Percentiles rank a stretch among this genome's conserved stretches.
These are phyloP conservation scores for Naganishia randhawae DNA, from an alignment of 768 basidiomycete species.

Conservation along the genomic window DNA sequence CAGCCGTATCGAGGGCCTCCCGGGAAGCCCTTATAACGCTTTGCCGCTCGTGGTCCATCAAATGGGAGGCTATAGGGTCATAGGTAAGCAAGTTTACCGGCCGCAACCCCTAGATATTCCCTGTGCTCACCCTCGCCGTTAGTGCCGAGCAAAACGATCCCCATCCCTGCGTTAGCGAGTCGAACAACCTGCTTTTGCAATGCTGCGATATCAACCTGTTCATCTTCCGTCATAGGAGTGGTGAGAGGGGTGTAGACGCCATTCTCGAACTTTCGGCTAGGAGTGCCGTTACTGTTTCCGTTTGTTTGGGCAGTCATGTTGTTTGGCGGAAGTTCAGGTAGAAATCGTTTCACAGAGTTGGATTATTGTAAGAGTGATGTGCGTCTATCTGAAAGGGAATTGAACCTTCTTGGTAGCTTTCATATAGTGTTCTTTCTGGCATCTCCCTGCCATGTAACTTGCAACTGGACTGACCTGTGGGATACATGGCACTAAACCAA, in stretches of 20 bases:
- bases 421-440: no score
- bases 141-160: conserved; percentile 40
- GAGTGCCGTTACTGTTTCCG: conserved; percentile 2
- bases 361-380: no score
- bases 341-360: neutral
- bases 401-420: no score
- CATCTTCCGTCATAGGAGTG: conserved; percentile 62
- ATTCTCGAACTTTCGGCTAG: conserved; percentile 52
- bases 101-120: neutral
- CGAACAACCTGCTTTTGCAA: conserved; percentile 69
- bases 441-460: no score
- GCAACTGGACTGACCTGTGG: no score
- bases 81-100: neutral
- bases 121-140: conserved; percentile 60
- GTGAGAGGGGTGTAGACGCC: conserved; percentile 77
- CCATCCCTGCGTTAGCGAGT: conserved; percentile 61
- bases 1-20: conserved; percentile 67
- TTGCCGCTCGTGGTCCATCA: conserved; percentile 45
- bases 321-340: neutral
- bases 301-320: conserved; percentile 22
- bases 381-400: no score
- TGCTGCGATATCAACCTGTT: conserved; percentile 65
- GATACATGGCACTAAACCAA: no score
- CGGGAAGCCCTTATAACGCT: conserved; percentile 59
- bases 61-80: conserved; percentile 43